phyloP scores from a whole-genome alignment of 2,329 filamentous ascomycete species.

The Cryphonectria japonica region DNA sequence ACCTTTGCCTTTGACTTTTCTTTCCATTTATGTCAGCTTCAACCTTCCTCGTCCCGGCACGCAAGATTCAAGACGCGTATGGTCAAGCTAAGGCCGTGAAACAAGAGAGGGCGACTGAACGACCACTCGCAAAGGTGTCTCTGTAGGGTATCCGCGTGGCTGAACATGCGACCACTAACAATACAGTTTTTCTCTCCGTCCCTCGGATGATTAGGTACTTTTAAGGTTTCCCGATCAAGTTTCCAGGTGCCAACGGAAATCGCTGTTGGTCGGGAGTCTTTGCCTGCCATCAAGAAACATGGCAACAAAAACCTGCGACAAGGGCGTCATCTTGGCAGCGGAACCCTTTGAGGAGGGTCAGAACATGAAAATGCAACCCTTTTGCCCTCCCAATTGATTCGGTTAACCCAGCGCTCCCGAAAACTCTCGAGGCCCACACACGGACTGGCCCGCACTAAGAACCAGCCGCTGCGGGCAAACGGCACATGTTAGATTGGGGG shows the following conservation, averaged over 20 bases:
- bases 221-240: too few species aligned
- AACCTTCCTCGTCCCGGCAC: background rate
- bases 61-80: background rate
- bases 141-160: too few species aligned
- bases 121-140: too few species aligned
- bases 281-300: background rate
- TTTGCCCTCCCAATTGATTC: background rate
- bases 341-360: background rate
- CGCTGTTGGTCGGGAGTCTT: too few species aligned
- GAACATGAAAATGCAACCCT: background rate
- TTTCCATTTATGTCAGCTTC: background rate
- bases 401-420: background rate
- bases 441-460: conserved; percentile 6
- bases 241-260: too few species aligned
- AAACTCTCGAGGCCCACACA: background rate
- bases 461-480: background rate
- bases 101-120: background rate
- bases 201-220: too few species aligned
- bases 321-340: background rate
- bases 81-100: background rate
- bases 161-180: background rate
- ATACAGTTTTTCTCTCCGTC: too few species aligned
- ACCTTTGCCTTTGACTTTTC: background rate
- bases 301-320: background rate
- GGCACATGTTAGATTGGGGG: conserved; percentile 6